Evolutionary conservation across 169 alveolate species (phyloP), one percentile per base, ranked within the genome.

Genomic region (Cryptosporidium muris): DNA sequence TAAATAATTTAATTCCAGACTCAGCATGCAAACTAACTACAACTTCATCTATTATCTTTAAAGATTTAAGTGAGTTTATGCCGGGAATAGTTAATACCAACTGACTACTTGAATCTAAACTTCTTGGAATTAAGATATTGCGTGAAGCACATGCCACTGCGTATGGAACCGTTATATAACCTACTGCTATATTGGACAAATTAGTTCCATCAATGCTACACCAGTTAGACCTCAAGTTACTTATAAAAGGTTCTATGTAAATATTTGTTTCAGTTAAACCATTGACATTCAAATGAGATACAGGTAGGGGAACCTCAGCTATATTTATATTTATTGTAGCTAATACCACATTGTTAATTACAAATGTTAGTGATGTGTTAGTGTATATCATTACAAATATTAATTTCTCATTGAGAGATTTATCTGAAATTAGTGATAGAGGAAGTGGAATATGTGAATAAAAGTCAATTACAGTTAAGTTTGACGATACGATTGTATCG

Each of bases 311-410:
- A 34, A 14, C 16, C 52, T 74, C 74, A 2, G 74, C 85, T n/a
- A 74, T 36, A 25, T 74, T 74, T 8, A 74, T 48, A 36, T 74
- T 74, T 42, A 74, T 47, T 3, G 60, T 58, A n/a, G 51, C 36
- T 40, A 58, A 74, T 36, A 74, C 85, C 68, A 58, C 14, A 64
- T 48, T 74, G 48, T 74, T 74, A 2, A 74, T 51, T 53, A 51
- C 47, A 37, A 74, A 74, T 2, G 74, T 58, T 4, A 74, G 2
- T 0, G 85, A 58, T 11, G 85, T 74, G 63, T 74, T 74, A 1
- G 85, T 74, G 4, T 58, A 16, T 6, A 74, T 68, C 85, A 74
- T 74, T 7, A 74, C 85, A 45, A 74, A 74, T 3, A 63, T 42
- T 7, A 74, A 7, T 9, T 34, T 34, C 4, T 64, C 64, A 49